Evolutionary conservation across 2,329 filamentous ascomycete species (phyloP).

Genomic region (Pseudogymnoascus pannorum): DNA sequence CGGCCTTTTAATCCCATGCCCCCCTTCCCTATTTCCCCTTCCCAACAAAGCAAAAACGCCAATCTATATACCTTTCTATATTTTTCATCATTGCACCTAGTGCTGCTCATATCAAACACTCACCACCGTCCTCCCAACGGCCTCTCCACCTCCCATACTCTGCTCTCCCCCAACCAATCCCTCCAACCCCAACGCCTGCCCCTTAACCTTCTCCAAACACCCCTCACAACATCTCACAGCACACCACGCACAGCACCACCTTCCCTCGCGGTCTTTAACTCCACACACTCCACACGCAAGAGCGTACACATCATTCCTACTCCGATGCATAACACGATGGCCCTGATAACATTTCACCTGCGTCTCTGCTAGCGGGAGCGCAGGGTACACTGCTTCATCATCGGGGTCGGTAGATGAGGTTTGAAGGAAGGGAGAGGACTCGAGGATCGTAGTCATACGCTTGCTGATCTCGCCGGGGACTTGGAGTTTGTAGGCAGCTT

Average conservation of each 20-base stretch:
- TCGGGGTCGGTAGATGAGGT: not conserved
- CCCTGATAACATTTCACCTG: constrained; percentile 28
- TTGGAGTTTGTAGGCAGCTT: not conserved
- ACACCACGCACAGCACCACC: constrained; percentile 29
- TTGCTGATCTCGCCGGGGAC: not conserved
- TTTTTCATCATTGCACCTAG: not conserved
- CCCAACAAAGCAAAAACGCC: not conserved
- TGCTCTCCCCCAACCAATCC: not conserved
- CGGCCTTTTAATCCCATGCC: not conserved
- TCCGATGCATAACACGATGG: constrained; percentile 25
- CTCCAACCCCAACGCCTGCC: not conserved
- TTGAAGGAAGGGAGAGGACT: not conserved
- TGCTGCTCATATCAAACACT: not conserved
- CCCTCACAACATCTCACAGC: constrained; percentile 26
- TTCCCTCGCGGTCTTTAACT: constrained; percentile 22
- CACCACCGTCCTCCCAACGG: not conserved
- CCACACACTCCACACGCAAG: constrained; percentile 28
- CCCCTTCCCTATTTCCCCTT: not conserved
- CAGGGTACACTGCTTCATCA: not conserved
- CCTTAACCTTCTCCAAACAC: constrained; percentile 22
- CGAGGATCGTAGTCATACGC: not conserved
- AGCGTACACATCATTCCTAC: constrained; percentile 24
- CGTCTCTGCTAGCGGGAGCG: not conserved
- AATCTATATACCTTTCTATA: not conserved
- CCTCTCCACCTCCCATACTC: not conserved